Conservation (phyloP, 2,329 filamentous ascomycete genomes). For the Dothideomycetes sp. region DNA sequence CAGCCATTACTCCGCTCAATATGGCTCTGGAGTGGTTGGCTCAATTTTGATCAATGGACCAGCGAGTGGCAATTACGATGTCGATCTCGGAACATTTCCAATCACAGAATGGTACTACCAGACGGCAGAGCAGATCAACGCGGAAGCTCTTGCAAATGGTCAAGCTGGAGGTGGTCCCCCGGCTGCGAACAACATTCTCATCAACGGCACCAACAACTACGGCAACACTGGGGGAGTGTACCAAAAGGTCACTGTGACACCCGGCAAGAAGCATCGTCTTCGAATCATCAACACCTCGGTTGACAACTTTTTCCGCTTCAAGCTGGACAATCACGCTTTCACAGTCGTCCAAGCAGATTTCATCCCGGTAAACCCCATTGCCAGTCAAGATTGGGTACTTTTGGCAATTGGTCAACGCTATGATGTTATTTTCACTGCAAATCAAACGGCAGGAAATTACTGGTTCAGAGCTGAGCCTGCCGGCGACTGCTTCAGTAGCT, state of each 20-base stretch:
- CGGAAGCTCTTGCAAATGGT: slow-evolving; percentile 20
- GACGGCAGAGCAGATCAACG: slow-evolving; percentile 18
- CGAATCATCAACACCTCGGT: slow-evolving; percentile 35
- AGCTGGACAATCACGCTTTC: slow-evolving; percentile 22
- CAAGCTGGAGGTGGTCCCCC: slow-evolving; percentile 19
- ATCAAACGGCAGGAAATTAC: slow-evolving; percentile 31
- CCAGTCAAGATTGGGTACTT: slow-evolving; percentile 20
- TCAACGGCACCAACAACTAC: slow-evolving; percentile 30
- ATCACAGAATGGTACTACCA: slow-evolving; percentile 21
- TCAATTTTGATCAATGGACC: slow-evolving; percentile 32
- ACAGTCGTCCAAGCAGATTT: slow-evolving; percentile 26
- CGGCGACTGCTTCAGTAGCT: slow-evolving; percentile 23
- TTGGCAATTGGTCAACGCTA: slow-evolving; percentile 35
- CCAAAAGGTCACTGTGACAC: slow-evolving; percentile 12
- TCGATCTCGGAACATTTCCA: slow-evolving; percentile 19
- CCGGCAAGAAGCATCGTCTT: slow-evolving; percentile 31
- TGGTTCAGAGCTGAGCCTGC: slow-evolving; percentile 34
- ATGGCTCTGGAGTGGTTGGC: slow-evolving; percentile 31
- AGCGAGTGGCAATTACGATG: slow-evolving; percentile 29
- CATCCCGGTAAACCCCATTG: slow-evolving; percentile 19
- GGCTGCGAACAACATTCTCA: slow-evolving; percentile 31
- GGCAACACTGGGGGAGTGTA: slow-evolving; percentile 20
- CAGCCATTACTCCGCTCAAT: slow-evolving; percentile 31
- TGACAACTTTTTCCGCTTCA: slow-evolving; percentile 31
- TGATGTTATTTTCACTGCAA: slow-evolving; percentile 35